Conservation (phyloP, 495 filamentous ascomycete genomes). For the Apiosordaria backusii region DNA sequence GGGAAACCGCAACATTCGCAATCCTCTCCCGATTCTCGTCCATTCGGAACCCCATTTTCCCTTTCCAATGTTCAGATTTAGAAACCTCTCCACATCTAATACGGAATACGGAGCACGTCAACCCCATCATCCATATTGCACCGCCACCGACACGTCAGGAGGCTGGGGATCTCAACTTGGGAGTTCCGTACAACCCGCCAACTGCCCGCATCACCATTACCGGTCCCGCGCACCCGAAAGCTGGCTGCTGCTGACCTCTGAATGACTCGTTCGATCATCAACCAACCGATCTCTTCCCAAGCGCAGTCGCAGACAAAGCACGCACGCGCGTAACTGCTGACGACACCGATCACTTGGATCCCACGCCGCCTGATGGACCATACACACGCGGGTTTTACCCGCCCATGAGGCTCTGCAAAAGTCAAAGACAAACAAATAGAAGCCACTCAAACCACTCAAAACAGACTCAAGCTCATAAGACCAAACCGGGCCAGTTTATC, state of each 20-base stretch:
- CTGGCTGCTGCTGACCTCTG: not conserved
- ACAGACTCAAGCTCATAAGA: not conserved
- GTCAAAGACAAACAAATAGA: not conserved
- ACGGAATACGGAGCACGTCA: not conserved
- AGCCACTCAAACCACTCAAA: not conserved
- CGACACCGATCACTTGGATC: not conserved
- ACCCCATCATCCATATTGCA: not conserved
- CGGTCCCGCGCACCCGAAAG: not conserved
- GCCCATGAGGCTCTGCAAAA: not conserved
- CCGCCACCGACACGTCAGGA: not conserved
- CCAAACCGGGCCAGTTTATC: not conserved
- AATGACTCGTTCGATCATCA: not conserved
- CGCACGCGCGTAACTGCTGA: not conserved
- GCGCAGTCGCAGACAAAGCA: not conserved
- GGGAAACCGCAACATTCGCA: not conserved
- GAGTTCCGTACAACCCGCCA: not conserved
- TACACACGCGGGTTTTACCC: not conserved
- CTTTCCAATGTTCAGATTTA: not conserved
- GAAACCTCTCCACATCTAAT: not conserved
- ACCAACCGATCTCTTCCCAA: not conserved
- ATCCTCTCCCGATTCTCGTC: not conserved
- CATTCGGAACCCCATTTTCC: not conserved
- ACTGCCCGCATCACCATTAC: not conserved
- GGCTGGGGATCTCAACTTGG: not conserved
- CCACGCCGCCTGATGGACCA: not conserved